A percentile compares a stretch with the other conserved stretches of the same genome.
Conservation (phyloP, 2,329 filamentous ascomycete species). For the Aspergillus neoniger region DNA sequence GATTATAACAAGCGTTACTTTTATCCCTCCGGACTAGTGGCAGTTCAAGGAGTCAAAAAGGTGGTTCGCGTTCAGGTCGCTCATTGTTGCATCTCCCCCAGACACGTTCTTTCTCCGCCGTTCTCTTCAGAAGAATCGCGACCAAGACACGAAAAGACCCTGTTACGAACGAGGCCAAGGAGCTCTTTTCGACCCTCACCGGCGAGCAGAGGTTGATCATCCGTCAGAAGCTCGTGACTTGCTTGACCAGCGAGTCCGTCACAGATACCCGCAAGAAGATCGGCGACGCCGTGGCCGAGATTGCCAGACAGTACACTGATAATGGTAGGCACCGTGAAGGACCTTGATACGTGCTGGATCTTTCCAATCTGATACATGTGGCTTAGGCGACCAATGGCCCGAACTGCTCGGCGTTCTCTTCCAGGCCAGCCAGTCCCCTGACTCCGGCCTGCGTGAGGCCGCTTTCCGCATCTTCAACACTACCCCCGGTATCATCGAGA, state of each 20-base stretch:
- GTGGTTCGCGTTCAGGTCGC: neutral
- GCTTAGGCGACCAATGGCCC: conserved; percentile 77
- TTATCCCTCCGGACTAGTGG: neutral
- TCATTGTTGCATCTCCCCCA: conserved; percentile 38
- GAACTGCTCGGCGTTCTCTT: conserved; percentile 86
- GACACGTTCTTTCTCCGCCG: conserved; percentile 87
- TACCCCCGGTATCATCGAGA: conserved; percentile 93
- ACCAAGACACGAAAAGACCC: conserved; percentile 80
- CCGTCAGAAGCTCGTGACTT: conserved; percentile 78
- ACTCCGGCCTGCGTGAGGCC: conserved; percentile 82
- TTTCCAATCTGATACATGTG: conserved; percentile 7
- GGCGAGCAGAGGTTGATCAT: conserved; percentile 75
- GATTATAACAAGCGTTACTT: neutral
- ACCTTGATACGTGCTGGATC: neutral
- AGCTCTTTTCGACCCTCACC: conserved; percentile 81
- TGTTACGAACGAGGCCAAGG: conserved; percentile 68
- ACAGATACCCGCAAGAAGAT: conserved; percentile 87
- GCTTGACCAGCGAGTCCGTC: conserved; percentile 71
- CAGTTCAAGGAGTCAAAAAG: neutral
- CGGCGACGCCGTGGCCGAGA: conserved; percentile 93
- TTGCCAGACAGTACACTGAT: conserved; percentile 92
- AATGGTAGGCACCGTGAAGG: conserved; percentile 63
- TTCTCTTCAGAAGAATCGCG: conserved; percentile 91
- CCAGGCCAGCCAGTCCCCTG: conserved; percentile 82
- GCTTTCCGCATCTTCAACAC: conserved; percentile 95